Evolutionary conservation across 2,329 filamentous ascomycete genomes (phyloP).

Genomic region (Fusarium sp.): DNA sequence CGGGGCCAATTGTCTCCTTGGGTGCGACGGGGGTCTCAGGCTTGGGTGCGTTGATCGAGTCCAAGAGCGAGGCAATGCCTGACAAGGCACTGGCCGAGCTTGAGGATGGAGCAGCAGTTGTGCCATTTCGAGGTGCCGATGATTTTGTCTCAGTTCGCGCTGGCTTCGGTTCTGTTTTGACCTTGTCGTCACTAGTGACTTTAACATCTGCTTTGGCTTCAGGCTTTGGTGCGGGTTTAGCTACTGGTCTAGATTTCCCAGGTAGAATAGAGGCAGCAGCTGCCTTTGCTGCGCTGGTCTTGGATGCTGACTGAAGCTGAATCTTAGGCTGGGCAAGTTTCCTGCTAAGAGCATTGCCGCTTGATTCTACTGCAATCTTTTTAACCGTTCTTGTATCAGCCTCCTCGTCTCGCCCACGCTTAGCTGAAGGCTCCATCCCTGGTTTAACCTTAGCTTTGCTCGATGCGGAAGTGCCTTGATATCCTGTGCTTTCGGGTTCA

Average conservation of each 20-base stretch:
- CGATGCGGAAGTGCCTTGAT: constrained; percentile 56
- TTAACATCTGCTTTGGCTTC: constrained; percentile 48
- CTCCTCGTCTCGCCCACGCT: constrained; percentile 57
- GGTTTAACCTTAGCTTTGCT: constrained; percentile 55
- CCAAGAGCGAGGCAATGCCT: constrained; percentile 67
- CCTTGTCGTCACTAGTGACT: constrained; percentile 50
- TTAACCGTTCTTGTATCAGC: constrained; percentile 56
- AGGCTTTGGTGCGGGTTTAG: constrained; percentile 58
- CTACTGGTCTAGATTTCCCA: constrained; percentile 60
- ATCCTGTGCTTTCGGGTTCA: constrained; percentile 55
- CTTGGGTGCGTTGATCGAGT: constrained; percentile 61
- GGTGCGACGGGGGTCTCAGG: constrained; percentile 59
- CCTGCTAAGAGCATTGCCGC: constrained; percentile 54
- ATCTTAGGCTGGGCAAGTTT: constrained; percentile 55
- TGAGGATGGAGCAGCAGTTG: constrained; percentile 37
- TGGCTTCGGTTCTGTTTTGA: constrained; percentile 48
- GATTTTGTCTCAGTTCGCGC: constrained; percentile 50
- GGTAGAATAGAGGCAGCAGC: constrained; percentile 57
- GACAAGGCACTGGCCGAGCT: constrained; percentile 54
- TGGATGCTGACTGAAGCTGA: constrained; percentile 49
- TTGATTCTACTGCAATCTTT: constrained; percentile 58
- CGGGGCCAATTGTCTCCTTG: constrained; percentile 62
- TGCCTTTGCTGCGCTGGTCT: constrained; percentile 49
- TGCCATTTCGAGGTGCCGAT: constrained; percentile 47
- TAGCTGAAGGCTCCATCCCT: constrained; percentile 48